Evolutionary conservation across 495 filamentous ascomycete genomes (phyloP).

Genomic region (Trichoderma asperelloides): DNA sequence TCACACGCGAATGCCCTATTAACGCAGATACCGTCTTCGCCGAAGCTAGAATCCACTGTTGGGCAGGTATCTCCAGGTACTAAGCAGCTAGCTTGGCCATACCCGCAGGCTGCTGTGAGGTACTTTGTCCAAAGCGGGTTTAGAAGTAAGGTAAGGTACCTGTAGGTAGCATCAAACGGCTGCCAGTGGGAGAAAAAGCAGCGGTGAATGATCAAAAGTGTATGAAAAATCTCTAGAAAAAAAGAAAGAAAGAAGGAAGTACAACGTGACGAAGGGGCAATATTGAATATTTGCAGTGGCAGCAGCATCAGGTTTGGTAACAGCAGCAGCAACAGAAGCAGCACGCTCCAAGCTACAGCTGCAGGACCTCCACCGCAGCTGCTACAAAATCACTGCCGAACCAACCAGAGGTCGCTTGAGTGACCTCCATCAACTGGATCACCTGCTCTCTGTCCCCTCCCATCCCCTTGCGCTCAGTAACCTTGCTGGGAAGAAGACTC

Average conservation of each 20-base stretch:
- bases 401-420: neutral
- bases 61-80: neutral
- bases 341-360: neutral
- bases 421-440: neutral
- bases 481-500: neutral
- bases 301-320: neutral
- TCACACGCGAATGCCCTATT: neutral
- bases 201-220: neutral
- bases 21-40: neutral
- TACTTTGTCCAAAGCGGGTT: no score
- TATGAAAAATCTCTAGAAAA: neutral
- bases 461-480: neutral
- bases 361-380: neutral
- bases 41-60: neutral
- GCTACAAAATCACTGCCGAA: neutral
- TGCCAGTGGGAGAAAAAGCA: no score
- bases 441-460: neutral
- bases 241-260: neutral
- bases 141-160: no score
- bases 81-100: neutral
- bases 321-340: neutral
- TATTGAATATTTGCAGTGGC: neutral
- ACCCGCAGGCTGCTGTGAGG: no score
- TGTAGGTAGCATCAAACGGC: no score
- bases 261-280: neutral